Evolutionary conservation across 495 filamentous ascomycete genomes (phyloP).

Genomic region (Neurospora sp.): DNA sequence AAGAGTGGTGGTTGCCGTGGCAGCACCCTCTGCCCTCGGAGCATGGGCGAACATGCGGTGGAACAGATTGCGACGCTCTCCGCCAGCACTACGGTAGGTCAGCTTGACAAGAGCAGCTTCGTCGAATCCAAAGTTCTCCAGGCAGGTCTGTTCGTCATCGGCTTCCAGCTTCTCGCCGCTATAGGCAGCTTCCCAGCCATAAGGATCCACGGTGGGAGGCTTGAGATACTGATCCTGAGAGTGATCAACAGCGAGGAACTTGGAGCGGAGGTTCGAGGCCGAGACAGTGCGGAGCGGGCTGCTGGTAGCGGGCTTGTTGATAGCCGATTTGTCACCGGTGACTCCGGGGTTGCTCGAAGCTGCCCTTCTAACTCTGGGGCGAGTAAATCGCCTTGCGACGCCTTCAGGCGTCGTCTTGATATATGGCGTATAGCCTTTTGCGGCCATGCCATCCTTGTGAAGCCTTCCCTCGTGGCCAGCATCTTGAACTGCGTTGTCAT

Average conservation of each 20-base stretch:
- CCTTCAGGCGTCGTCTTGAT: conserved; percentile 9
- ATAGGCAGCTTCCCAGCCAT: conserved; percentile 37
- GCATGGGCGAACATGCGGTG: conserved; percentile 32
- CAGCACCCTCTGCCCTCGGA: conserved; percentile 2
- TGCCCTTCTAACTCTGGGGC: conserved; percentile 17
- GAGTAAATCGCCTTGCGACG: conserved; percentile 17
- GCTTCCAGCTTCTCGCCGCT: conserved; percentile 18
- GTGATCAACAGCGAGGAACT: conserved; percentile 10
- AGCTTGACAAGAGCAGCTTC: background rate
- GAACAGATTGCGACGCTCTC: conserved; percentile 30
- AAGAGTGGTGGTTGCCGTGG: background rate
- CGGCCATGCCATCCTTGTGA: conserved; percentile 41
- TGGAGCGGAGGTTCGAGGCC: conserved; percentile 33
- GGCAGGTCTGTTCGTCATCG: conserved; percentile 13
- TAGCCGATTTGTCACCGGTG: conserved; percentile 6
- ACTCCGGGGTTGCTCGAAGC: background rate
- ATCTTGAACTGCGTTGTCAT: conserved; percentile 21
- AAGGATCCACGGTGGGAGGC: conserved; percentile 27
- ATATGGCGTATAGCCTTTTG: conserved; percentile 32
- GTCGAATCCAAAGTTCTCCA: conserved; percentile 1
- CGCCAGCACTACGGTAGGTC: conserved; percentile 18
- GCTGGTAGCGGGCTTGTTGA: background rate
- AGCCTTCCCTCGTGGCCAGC: conserved; percentile 19
- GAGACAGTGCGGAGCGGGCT: conserved; percentile 22
- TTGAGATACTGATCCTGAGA: conserved; percentile 9